Percentiles rank a stretch among this genome's conserved stretches.
These are phyloP conservation scores for Cochlearia excelsa DNA, from an alignment of 345 rosid genomes.

Conservation along the genomic window DNA sequence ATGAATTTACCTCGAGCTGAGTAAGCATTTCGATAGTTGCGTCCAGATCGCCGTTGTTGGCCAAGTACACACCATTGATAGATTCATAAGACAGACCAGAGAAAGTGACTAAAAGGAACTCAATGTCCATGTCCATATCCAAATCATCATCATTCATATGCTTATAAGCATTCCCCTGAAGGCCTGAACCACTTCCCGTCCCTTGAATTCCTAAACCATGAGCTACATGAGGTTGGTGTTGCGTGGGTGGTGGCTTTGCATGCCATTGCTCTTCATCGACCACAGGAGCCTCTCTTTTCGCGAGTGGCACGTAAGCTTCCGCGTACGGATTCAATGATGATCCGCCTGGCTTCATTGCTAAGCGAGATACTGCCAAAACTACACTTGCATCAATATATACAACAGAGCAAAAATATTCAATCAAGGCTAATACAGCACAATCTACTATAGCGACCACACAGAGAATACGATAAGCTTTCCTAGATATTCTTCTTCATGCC, in stretches of 20 bases:
- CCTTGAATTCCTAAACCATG: slow-evolving; percentile 33
- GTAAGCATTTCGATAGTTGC: slow-evolving; percentile 75
- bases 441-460: neutral
- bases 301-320: slow-evolving; percentile 65
- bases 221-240: slow-evolving; percentile 8
- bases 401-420: slow-evolving; percentile 14
- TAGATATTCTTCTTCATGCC: too few relatives aligned
- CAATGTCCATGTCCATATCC: slow-evolving; percentile 67
- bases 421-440: neutral
- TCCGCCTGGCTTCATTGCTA: slow-evolving; percentile 55
- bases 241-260: neutral
- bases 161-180: slow-evolving; percentile 41
- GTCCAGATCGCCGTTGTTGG: slow-evolving; percentile 66
- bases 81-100: slow-evolving; percentile 78
- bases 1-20: slow-evolving; percentile 66
- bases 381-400: neutral
- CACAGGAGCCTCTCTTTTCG: slow-evolving; percentile 47
- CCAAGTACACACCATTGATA: slow-evolving; percentile 67
- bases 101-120: slow-evolving; percentile 60
- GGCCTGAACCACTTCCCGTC: slow-evolving; percentile 13
- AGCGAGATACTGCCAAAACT: slow-evolving; percentile 18
- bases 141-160: slow-evolving; percentile 50
- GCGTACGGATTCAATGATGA: slow-evolving; percentile 80
- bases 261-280: neutral
- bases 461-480: neutral